Conservation (phyloP, 768 basidiomycete species). For the Tylopilus felleus region DNA sequence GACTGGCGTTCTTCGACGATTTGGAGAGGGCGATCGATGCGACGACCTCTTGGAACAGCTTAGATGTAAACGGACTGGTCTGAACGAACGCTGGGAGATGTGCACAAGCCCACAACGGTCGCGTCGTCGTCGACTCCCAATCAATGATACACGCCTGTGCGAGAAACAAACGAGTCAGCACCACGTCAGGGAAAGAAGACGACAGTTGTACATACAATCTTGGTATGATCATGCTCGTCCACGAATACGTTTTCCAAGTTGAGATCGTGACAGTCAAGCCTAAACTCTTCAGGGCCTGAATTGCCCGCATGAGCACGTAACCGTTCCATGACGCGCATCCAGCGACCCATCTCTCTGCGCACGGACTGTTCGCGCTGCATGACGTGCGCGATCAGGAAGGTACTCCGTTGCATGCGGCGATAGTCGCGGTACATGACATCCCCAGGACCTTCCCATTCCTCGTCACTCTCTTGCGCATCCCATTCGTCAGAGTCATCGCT, state of each 20-base stretch:
- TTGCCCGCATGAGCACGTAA: conserved; percentile 37
- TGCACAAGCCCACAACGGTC: conserved; percentile 82
- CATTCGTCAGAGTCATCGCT: conserved; percentile 79
- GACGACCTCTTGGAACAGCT: conserved; percentile 66
- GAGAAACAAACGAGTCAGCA: neutral
- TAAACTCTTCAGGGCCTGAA: conserved; percentile 55
- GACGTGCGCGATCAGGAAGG: conserved; percentile 74
- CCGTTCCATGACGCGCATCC: conserved; percentile 64
- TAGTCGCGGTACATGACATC: conserved; percentile 82
- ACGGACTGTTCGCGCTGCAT: conserved; percentile 60
- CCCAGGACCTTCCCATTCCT: conserved; percentile 70
- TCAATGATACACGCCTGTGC: conserved; percentile 81
- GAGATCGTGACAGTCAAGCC: conserved; percentile 81
- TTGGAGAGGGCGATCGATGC: conserved; percentile 39
- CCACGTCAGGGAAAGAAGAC: neutral
- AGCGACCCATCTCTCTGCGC: conserved; percentile 67
- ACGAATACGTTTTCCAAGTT: conserved; percentile 86
- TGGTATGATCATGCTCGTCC: conserved; percentile 60
- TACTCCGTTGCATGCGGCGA: conserved; percentile 73
- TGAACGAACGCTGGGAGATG: conserved; percentile 80
- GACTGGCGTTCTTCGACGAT: conserved; percentile 24
- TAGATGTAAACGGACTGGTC: conserved; percentile 69
- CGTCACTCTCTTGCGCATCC: conserved; percentile 76
- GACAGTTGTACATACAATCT: conserved; percentile 53
- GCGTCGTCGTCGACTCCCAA: conserved; percentile 87